Base-by-base conservation (phyloP, 352 stramenopile species). In the Phytophthora cajani region DNA sequence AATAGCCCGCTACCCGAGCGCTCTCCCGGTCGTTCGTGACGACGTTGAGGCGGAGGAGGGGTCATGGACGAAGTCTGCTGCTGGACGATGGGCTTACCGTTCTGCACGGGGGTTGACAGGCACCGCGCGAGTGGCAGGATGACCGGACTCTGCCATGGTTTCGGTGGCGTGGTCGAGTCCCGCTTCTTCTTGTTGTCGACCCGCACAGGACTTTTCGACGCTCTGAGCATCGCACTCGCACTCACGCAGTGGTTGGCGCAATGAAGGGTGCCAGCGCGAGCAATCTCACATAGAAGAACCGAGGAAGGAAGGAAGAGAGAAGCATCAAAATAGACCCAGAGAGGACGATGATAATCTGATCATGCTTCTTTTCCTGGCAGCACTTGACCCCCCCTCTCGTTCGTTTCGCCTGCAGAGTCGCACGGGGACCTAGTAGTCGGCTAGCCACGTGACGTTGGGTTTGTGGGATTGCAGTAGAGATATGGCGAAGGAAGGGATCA, bases 101-200 rank as follows among this genome's bases (percentile, higher is more conserved):
- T 74, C 16, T 77, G 74, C 21, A 74, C 71, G 21, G 86, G 86
- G 5, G 84, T 87, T 44, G 86, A 94, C 25, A 78, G 74, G 32
- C 83, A 90, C 55, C 86, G 83, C 2, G 71, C 72, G 14, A 94
- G 78, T 12, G 78, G 78, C 12, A 92, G 69, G 11, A 82, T 70
- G 6, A 72, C 73, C 0, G 67, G 58, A 51, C 70, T 77, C 19
- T 58, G 55, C 65, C 54, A 57, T 21, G 70, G 59, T 58, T 77
- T 77, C 16, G 49, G 40, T 5, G 69, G 46, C 42, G 33, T 72
- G 67, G 62, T n/a, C 67, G 58, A 54, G 60, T 67, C 58, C 27
- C 56, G 71, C 58, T 73, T 73, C 25, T 60, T 74, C 58, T 73
- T 73, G 47, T 51, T 60, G 47, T 60, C 56, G 33, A 54, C 38